phyloP scores from a whole-genome alignment of 106 monocot species.

The Hemerocallis citrina region DNA sequence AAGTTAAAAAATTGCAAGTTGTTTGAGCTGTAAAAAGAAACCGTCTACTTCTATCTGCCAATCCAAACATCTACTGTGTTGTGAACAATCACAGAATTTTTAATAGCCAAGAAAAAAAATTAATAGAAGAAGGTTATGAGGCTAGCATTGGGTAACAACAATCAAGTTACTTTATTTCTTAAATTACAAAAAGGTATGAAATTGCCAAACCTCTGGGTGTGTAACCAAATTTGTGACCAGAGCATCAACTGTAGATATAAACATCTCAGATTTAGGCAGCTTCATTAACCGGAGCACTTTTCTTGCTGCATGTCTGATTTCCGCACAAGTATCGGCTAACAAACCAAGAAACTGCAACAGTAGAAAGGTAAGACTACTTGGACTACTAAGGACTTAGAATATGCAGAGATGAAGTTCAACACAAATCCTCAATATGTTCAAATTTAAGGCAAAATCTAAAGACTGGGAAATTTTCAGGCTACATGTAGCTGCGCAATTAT shows the following conservation, averaged over 20 bases:
- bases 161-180: not conserved
- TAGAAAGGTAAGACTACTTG: not conserved
- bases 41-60: not conserved
- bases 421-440: not conserved
- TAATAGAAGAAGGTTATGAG: not conserved
- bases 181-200: not conserved
- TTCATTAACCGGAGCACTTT: conserved; percentile 32
- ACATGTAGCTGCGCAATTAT: not conserved
- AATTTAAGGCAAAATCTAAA: not conserved
- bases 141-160: not conserved
- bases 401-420: not conserved
- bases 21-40: no score
- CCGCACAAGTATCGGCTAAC: conserved; percentile 29
- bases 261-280: conserved; percentile 20
- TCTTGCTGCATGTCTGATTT: conserved; percentile 42
- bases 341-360: conserved; percentile 40
- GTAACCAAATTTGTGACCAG: conserved; percentile 32
- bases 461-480: not conserved
- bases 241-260: conserved; percentile 18
- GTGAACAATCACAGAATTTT: not conserved
- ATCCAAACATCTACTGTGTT: not conserved
- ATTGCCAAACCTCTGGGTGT: conserved; percentile 32
- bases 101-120: not conserved
- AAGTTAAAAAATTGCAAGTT: no score
- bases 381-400: not conserved